Evolutionary conservation across 2,329 filamentous ascomycete genomes (phyloP).

Genomic region (Incumbomyces delicatus): DNA sequence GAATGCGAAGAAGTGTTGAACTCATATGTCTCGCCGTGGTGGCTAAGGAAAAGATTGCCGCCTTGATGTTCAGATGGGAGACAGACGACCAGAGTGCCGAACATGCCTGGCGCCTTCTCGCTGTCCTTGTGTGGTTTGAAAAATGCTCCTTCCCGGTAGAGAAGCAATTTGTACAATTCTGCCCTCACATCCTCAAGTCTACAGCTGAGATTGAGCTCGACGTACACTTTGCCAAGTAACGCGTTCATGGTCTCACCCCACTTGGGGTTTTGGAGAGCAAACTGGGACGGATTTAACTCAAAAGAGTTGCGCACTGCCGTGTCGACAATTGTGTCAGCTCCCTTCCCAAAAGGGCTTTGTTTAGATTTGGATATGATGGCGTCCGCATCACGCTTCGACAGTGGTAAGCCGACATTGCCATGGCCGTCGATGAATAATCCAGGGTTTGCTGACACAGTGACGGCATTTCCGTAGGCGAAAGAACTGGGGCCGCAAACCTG

Average conservation of each 20-base stretch:
- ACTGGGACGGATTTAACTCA: slow-evolving; percentile 33
- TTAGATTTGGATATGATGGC: slow-evolving; percentile 15
- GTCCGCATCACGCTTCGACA: slow-evolving; percentile 13
- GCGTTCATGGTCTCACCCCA: slow-evolving; percentile 23
- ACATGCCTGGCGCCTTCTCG: slow-evolving; percentile 40
- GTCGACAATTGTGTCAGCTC: slow-evolving; percentile 33
- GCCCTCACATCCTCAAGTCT: slow-evolving; percentile 25
- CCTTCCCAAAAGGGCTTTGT: slow-evolving; percentile 29
- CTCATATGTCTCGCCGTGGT: slow-evolving; percentile 26
- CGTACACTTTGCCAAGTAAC: slow-evolving; percentile 1
- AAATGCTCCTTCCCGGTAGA: slow-evolving; percentile 43
- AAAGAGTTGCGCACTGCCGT: slow-evolving; percentile 34
- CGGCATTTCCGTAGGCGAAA: slow-evolving; percentile 7
- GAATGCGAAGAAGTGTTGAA: slow-evolving; percentile 26
- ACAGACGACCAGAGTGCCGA: slow-evolving; percentile 42
- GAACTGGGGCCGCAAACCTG: background rate
- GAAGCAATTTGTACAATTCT: slow-evolving; percentile 38
- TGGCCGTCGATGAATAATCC: slow-evolving; percentile 12
- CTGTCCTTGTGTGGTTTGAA: slow-evolving; percentile 41
- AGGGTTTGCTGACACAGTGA: slow-evolving; percentile 9
- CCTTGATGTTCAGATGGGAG: slow-evolving; percentile 42
- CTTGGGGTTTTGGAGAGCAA: slow-evolving; percentile 28
- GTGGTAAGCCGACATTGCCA: slow-evolving; percentile 15
- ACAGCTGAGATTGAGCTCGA: slow-evolving; percentile 7
- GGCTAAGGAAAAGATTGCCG: slow-evolving; percentile 35